Evolutionary conservation across 805 yeast genomes (phyloP).

Genomic region (Saccharomyces eubayanus): DNA sequence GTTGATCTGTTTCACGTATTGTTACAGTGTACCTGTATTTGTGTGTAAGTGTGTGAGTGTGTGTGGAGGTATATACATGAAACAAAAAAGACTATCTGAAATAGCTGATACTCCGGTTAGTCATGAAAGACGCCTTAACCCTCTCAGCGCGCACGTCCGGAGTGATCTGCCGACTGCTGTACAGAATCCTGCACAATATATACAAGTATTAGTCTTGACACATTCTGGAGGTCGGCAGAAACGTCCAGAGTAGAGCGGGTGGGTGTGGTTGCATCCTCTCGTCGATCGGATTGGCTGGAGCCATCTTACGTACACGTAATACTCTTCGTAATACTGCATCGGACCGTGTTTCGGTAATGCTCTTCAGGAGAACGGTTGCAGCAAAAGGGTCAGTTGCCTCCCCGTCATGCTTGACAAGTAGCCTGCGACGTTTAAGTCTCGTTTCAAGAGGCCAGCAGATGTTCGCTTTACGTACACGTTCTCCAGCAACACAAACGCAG

Average conservation of each 20-base stretch:
- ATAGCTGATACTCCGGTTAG: not conserved
- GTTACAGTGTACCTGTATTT: not conserved
- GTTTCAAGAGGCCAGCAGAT: constrained; percentile 19
- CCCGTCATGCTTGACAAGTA: constrained; percentile 37
- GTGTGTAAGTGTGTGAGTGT: not conserved
- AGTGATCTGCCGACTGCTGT: not conserved
- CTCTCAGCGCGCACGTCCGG: not conserved
- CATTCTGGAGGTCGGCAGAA: not conserved
- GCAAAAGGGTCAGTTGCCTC: constrained; percentile 59
- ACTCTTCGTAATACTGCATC: constrained; percentile 99
- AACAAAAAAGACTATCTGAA: not conserved
- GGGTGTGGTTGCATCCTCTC: constrained; percentile 81
- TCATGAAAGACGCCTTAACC: not conserved
- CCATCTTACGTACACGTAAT: constrained; percentile 72
- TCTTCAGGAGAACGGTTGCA: constrained; percentile 62
- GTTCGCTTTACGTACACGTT: constrained; percentile 30
- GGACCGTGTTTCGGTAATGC: constrained; percentile 95
- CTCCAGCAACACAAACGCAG: constrained; percentile 83
- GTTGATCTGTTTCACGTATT: not conserved
- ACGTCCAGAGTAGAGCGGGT: not conserved
- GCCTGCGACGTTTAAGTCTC: constrained; percentile 24
- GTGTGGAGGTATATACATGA: not conserved
- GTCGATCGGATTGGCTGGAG: constrained; percentile 82
- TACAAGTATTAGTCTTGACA: not conserved
- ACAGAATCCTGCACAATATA: not conserved